phyloP scores from a whole-genome alignment of 495 filamentous ascomycete genomes.

The Penicillium simplicissimum region DNA sequence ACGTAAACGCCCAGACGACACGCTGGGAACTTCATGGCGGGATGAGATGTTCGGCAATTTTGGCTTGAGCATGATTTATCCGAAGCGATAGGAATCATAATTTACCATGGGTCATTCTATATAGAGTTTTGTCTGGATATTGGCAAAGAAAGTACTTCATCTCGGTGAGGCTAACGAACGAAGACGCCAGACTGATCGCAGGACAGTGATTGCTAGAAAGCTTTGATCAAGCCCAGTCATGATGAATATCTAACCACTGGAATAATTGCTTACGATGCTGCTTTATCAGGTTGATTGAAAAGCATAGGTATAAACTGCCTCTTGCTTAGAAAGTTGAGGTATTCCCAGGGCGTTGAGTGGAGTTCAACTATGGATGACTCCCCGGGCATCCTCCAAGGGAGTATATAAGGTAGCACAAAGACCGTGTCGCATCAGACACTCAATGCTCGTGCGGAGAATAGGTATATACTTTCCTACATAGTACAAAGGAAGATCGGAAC shows the following conservation, averaged over 20 bases:
- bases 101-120: neutral
- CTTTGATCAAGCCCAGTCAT: neutral
- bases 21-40: too few species aligned
- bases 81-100: neutral
- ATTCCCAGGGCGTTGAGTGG: neutral
- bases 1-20: neutral
- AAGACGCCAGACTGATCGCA: neutral
- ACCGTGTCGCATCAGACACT: neutral
- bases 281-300: conserved; percentile 19
- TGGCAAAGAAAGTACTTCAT: neutral
- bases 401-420: neutral
- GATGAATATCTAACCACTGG: neutral
- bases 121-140: neutral
- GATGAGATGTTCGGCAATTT: neutral
- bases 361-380: neutral
- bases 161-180: neutral
- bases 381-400: conserved; percentile 1
- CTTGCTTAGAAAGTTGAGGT: conserved; percentile 14
- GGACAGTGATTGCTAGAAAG: neutral
- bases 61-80: neutral
- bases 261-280: conserved; percentile 4
- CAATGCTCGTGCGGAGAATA: conserved; percentile 3
- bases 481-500: conserved; percentile 7
- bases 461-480: neutral
- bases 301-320: conserved; percentile 23